A percentile compares a stretch with the other conserved stretches of the same genome.
phyloP scores from a whole-genome alignment of 768 basidiomycete species.

The Phaeolepiota aurea region DNA sequence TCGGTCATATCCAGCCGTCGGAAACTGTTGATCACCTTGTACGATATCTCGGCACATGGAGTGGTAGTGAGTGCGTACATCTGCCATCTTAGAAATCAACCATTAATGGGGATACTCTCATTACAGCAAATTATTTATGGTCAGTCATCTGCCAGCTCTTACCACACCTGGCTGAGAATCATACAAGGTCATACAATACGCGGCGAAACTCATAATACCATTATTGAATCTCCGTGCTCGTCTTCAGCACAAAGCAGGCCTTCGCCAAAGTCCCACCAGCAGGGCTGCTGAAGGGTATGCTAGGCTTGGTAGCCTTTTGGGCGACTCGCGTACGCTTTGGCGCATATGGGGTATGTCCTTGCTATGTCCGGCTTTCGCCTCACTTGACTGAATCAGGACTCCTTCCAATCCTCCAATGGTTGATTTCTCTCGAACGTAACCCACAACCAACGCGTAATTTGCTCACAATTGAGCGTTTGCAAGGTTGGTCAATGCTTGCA shows the following conservation, averaged over 20 bases:
- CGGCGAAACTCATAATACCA: conserved; percentile 61
- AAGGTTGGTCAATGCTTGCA: conserved; percentile 71
- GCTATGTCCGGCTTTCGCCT: not conserved
- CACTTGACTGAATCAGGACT: conserved; percentile 37
- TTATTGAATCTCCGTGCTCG: conserved; percentile 60
- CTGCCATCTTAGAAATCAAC: no score
- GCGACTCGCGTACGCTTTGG: conserved; percentile 68
- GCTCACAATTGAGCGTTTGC: conserved; percentile 71
- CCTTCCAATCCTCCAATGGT: conserved; percentile 76
- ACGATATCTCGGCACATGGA: conserved; percentile 75
- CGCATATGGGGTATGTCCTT: conserved; percentile 64
- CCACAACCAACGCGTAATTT: conserved; percentile 64
- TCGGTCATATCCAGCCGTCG: conserved; percentile 48
- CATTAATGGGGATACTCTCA: no score
- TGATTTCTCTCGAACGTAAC: conserved; percentile 64
- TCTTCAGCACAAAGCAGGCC: conserved; percentile 57
- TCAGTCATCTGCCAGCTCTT: conserved; percentile 16
- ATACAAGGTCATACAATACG: conserved; percentile 62
- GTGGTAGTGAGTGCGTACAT: conserved; percentile 75
- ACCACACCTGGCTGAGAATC: not conserved
- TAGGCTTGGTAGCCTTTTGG: conserved; percentile 46
- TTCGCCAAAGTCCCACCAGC: conserved; percentile 47
- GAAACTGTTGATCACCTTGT: conserved; percentile 65
- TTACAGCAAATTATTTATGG: conserved; percentile 69
- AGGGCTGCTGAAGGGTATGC: conserved; percentile 39